Base-by-base conservation (phyloP, 139 green algal species). In the Mesotaenium endlicherianum region DNA sequence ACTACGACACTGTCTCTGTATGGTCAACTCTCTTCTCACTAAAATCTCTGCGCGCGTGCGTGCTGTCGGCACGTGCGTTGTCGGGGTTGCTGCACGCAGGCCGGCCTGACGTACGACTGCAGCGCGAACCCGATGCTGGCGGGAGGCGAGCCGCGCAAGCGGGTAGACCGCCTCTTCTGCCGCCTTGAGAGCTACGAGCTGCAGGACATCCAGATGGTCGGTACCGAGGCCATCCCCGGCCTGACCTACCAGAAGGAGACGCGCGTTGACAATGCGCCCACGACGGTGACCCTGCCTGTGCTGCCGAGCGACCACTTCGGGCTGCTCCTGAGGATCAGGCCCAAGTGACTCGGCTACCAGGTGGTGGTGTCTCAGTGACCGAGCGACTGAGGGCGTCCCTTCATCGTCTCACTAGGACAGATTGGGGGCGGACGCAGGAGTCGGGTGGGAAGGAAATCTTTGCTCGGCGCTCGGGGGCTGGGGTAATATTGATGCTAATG, bases 231-330 rank as follows among this genome's bases (percentile, higher is more conserved):
- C 17, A 76, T 90, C 42, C 57, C 57, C 42, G 84, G 82, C 36
- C 47, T 79, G 5, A 89, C 86, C 31, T 91, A 90, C 50, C n/a
- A 81, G 39, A 90, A 90, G 39, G 36, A 74, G 67, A 34, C 34
- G n/a, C 53, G 57, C 30, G 68, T 59, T 14, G 77, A 78, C 11
- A 34, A 53, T 5, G n/a, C 77, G 47, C n/a, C 71, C 17, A 59
- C 68, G 75, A 88, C 20, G 39, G 69, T 85, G 40, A 39, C 43
- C 42, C 80, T 89, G 30, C 86, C 70, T 3, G 87, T 90, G 36
- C 53, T 90, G 34, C 86, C 86, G 3, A 91, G 86, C 81, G 86
- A 90, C 57, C 86, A 90, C 49, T 90, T 81, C 44, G 86, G 86
- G 30, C 76, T 90, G 2, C 53, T 90, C 26, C 34, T 90, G 6